phyloP scores from a whole-genome alignment of 2,329 filamentous ascomycete species.

The Xylariales sp. region DNA sequence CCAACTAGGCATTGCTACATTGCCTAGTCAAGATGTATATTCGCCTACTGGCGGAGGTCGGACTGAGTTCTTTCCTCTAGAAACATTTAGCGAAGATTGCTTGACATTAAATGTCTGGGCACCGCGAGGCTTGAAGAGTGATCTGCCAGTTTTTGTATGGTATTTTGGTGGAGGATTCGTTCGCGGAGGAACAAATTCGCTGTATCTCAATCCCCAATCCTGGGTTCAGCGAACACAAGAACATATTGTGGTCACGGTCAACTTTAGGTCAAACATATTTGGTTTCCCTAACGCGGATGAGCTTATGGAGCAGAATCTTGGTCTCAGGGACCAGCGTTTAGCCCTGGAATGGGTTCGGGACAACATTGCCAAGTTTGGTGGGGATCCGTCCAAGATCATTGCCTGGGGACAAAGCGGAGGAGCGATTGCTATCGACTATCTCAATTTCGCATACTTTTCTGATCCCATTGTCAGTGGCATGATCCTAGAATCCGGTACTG shows the following conservation, averaged over 20 bases:
- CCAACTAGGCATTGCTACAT: slow-evolving; percentile 1
- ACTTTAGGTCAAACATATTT: slow-evolving; percentile 20
- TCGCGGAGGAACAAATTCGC: slow-evolving; percentile 9
- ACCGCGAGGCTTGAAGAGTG: background rate
- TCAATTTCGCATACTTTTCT: background rate
- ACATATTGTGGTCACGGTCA: slow-evolving; percentile 14
- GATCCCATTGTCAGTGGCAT: slow-evolving; percentile 1
- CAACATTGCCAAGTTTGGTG: slow-evolving; percentile 48
- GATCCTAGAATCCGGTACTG: background rate
- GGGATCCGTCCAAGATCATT: slow-evolving; percentile 38
- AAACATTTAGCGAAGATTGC: slow-evolving; percentile 11
- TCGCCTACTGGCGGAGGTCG: no score
- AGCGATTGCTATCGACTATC: slow-evolving; percentile 6
- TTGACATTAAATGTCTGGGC: slow-evolving; percentile 11
- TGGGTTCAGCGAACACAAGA: slow-evolving; percentile 13
- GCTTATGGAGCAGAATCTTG: slow-evolving; percentile 35
- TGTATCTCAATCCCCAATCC: slow-evolving; percentile 10
- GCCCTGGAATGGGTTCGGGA: slow-evolving; percentile 45
- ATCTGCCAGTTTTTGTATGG: slow-evolving; percentile 13
- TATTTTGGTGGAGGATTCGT: slow-evolving; percentile 11
- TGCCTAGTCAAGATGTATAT: slow-evolving; percentile 1
- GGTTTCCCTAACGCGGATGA: slow-evolving; percentile 14
- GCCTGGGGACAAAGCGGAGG: slow-evolving; percentile 47
- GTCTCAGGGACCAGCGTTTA: slow-evolving; percentile 47
- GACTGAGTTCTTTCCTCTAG: slow-evolving; percentile 5